Base-by-base conservation (phyloP, 164 flowering plant genomes). In the Piper longum region DNA sequence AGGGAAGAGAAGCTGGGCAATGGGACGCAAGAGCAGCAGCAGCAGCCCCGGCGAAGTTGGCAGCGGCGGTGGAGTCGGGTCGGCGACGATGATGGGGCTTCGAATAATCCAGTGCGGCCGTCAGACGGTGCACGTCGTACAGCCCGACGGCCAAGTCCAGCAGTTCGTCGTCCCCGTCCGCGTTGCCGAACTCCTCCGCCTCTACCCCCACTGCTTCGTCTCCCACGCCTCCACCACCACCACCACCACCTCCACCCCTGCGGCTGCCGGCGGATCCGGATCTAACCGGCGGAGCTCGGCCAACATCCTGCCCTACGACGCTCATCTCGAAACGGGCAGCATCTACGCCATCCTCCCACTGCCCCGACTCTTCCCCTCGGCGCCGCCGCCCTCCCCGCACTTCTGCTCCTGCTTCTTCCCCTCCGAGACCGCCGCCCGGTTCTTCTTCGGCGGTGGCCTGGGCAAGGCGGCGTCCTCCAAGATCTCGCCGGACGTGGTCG, bases 21-120 rank as follows among this genome's bases (percentile, higher is more conserved):
- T 56, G 67, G 67, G 67, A 4, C 9, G 67, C 17, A 56, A 65
- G 54, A 58, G 61, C 67, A 65, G 11, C 52, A 2, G 41, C 67
- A 54, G 43, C n/a, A 58, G 56, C 4, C 42, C 16, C 41, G 54
- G 65, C 13, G 45, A 61, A 26, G 56, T 39, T 44, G 45, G 67
- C 41, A 51, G 67, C 40, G 60, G 54, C 41, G 57, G 59, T 12
- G 61, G 59, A 14, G 43, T 26, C 26, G 51, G 56, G 11, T 17
- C 41, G 18, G 62, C 62, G 43, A 67, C 69, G 45, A 64, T 67
- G 64, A 67, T 67, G 69, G 64, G 69, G 41, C 64, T 67, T 39
- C 59, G 69, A 51, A 67, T 67, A 64, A 67, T 67, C 16, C 69
- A 67, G 19, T 67, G 69, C 55, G 69, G 69, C 54, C 41, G 64